Evolutionary conservation across 2,329 filamentous ascomycete genomes (phyloP).

Genomic region (Huntiella moniliformis): DNA sequence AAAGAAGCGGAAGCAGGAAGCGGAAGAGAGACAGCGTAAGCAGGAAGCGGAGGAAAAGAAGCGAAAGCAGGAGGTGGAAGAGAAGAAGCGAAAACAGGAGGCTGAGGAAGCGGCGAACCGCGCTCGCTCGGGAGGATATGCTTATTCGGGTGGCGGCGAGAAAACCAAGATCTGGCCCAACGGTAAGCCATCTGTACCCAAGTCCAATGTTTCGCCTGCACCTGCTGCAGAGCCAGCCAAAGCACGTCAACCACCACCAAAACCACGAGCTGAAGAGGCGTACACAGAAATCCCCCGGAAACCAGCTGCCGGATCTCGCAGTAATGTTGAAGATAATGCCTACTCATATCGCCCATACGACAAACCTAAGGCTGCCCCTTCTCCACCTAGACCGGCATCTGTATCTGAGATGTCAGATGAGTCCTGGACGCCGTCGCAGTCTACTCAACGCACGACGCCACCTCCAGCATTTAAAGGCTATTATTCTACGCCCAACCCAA

Average conservation of each 20-base stretch:
- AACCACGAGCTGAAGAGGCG: slow-evolving; percentile 12
- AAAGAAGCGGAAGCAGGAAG: slow-evolving; percentile 18
- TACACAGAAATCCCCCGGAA: slow-evolving; percentile 22
- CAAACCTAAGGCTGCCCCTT: slow-evolving; percentile 36
- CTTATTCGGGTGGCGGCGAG: slow-evolving; percentile 47
- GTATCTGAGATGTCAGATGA: slow-evolving; percentile 56
- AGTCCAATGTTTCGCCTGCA: slow-evolving; percentile 10
- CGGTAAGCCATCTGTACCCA: slow-evolving; percentile 28
- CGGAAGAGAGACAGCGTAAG: slow-evolving; percentile 20
- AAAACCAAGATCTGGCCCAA: slow-evolving; percentile 52
- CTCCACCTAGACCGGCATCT: slow-evolving; percentile 43
- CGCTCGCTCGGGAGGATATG: slow-evolving; percentile 27
- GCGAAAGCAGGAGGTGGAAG: slow-evolving; percentile 23
- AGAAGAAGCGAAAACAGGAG: slow-evolving; percentile 22
- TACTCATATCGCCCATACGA: slow-evolving; percentile 68
- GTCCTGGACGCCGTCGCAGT: slow-evolving; percentile 70
- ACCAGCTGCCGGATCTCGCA: slow-evolving; percentile 25
- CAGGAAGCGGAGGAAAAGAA: slow-evolving; percentile 20
- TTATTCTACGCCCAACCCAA: slow-evolving; percentile 75
- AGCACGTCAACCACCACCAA: slow-evolving; percentile 14
- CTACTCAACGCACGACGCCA: slow-evolving; percentile 66
- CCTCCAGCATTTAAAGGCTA: slow-evolving; percentile 59
- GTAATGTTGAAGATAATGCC: slow-evolving; percentile 33
- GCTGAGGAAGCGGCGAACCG: slow-evolving; percentile 18
- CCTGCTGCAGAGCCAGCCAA: slow-evolving; percentile 15